Percentiles rank a stretch among this genome's conserved stretches.
phyloP scores from a whole-genome alignment of 1,284 basidiomycete species.

The Takashimella koratensis region DNA sequence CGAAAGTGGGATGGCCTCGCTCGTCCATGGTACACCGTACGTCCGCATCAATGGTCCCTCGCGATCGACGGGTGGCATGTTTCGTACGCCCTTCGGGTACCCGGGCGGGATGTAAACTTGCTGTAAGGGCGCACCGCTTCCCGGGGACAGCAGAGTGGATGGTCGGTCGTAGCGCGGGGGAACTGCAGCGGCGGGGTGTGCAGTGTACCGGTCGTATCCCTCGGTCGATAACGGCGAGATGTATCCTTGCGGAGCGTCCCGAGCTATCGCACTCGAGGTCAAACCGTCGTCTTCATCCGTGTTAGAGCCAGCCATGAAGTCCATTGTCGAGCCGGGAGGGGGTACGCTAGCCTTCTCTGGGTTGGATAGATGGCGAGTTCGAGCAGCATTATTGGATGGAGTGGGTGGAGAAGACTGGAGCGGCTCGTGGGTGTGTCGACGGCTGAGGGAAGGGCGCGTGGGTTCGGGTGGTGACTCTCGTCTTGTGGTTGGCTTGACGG shows the following conservation, averaged over 20 bases:
- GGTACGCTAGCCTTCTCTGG: background rate
- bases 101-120: constrained; percentile 21
- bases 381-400: background rate
- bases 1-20: constrained; percentile 17
- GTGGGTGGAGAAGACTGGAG: background rate
- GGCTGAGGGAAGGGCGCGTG: background rate
- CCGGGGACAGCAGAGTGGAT: background rate
- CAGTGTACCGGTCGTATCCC: constrained; percentile 25
- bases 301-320: background rate
- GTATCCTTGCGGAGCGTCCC: constrained; percentile 15
- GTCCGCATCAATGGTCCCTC: constrained; percentile 36
- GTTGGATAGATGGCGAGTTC: background rate
- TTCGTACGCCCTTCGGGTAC: constrained; percentile 18
- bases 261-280: too few relatives aligned
- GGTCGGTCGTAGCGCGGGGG: background rate
- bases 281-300: too few relatives aligned
- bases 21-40: constrained; percentile 29
- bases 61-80: constrained; percentile 20
- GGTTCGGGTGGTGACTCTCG: background rate
- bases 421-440: constrained; percentile 9
- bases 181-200: constrained; percentile 23
- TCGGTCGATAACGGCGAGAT: constrained; percentile 16
- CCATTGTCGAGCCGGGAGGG: background rate
- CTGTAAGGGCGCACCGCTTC: background rate
- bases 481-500: background rate